phyloP scores from a whole-genome alignment of 352 stramenopile species.

The Pythium phragmitis region DNA sequence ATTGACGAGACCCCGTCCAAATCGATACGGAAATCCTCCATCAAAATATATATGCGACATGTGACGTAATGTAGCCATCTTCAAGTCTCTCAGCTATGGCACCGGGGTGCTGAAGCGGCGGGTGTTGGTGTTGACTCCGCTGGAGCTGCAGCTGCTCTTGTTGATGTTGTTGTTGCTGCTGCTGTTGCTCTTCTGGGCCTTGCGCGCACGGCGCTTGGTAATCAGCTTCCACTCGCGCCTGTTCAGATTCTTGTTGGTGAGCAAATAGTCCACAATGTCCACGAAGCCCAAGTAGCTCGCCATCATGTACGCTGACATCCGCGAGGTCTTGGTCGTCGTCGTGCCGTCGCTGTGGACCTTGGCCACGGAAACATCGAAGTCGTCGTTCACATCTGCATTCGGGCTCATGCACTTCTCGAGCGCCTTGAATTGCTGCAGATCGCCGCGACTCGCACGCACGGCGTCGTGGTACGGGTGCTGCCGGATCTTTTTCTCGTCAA shows the following conservation, averaged over 20 bases:
- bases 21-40: neutral
- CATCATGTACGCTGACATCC: conserved; percentile 12
- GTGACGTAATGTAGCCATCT: conserved; percentile 8
- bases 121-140: no score
- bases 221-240: conserved; percentile 13
- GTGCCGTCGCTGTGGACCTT: conserved; percentile 7
- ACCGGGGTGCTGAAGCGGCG: neutral
- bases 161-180: neutral
- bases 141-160: no score
- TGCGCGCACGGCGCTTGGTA: conserved; percentile 12
- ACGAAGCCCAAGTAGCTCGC: conserved; percentile 14
- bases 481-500: conserved; percentile 13
- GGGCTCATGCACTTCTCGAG: neutral
- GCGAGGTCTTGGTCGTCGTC: conserved; percentile 6
- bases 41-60: conserved; percentile 8
- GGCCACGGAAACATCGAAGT: conserved; percentile 5
- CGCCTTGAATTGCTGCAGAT: conserved; percentile 9
- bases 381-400: conserved; percentile 13
- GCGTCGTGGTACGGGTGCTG: conserved; percentile 16
- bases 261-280: conserved; percentile 15
- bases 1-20: neutral
- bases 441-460: conserved; percentile 8
- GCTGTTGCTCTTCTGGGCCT: neutral
- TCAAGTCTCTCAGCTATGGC: no score
- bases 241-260: conserved; percentile 2